These are phyloP conservation scores for Novakomyces olei DNA, from an alignment of 805 yeast species.

Conservation along the genomic window DNA sequence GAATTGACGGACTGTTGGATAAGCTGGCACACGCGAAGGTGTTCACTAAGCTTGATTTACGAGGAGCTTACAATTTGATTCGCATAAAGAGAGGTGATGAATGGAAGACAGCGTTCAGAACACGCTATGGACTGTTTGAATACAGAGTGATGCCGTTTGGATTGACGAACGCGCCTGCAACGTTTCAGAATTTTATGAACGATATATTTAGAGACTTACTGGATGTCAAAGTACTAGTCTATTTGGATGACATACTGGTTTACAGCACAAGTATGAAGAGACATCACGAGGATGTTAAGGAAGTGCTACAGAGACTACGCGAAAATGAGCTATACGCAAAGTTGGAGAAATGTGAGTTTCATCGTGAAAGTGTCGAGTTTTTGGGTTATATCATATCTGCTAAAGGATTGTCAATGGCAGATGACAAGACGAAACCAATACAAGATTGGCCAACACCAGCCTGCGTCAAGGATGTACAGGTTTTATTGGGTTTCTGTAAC, in stretches of 20 bases:
- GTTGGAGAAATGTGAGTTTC: slow-evolving; percentile 7
- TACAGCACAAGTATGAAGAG: slow-evolving; percentile 3
- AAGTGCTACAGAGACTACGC: slow-evolving; percentile 2
- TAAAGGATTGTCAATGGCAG: slow-evolving; percentile 5
- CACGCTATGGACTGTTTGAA: slow-evolving; percentile 10
- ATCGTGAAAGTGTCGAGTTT: slow-evolving; percentile 2
- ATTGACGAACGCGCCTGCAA: slow-evolving; percentile 12
- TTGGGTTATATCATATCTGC: slow-evolving; percentile 5
- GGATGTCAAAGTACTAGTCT: slow-evolving; percentile 7
- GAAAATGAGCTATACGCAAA: slow-evolving; percentile 5
- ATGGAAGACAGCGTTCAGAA: slow-evolving; percentile 12
- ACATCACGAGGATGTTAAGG: slow-evolving; percentile 2
- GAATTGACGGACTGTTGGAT: slow-evolving; percentile 4
- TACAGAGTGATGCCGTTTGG: slow-evolving; percentile 14
- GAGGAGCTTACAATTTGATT: slow-evolving; percentile 6
- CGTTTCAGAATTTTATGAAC: slow-evolving; percentile 10
- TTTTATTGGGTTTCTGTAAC: slow-evolving; percentile 2
- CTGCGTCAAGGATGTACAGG: slow-evolving; percentile 4
- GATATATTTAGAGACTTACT: slow-evolving; percentile 5
- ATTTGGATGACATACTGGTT: slow-evolving; percentile 10
- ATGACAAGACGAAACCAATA: slow-evolving; percentile 2
- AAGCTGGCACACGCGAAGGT: slow-evolving; percentile 5
- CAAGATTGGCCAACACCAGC: slow-evolving; percentile 6
- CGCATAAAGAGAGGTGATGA: slow-evolving; percentile 15
- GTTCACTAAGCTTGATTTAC: slow-evolving; percentile 10